Conservation (phyloP, 1,284 basidiomycete genomes). For the Irpex rosettiformis region DNA sequence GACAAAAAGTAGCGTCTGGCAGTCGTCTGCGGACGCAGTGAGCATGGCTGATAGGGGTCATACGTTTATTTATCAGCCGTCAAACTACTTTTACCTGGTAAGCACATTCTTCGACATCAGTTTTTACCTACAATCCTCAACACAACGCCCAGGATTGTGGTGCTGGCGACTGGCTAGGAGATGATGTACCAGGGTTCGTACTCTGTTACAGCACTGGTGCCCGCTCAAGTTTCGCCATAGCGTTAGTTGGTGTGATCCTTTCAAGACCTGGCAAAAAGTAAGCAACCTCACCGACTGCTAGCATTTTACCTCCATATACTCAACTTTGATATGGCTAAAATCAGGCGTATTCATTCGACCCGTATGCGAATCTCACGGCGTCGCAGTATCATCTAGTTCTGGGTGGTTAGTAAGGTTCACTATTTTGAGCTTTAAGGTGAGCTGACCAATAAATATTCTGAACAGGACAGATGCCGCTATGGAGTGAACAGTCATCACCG, state of each 20-base stretch:
- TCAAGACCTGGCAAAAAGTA: slow-evolving; percentile 69
- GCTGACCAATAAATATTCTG: background rate
- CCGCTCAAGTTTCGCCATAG: slow-evolving; percentile 18
- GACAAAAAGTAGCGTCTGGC: slow-evolving; percentile 19
- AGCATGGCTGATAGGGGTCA: slow-evolving; percentile 18
- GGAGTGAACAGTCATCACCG: slow-evolving; percentile 73
- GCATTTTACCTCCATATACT: background rate
- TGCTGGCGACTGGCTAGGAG: slow-evolving; percentile 72
- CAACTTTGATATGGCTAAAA: no score
- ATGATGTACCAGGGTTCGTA: slow-evolving; percentile 26
- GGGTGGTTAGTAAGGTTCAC: slow-evolving; percentile 42
- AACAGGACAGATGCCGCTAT: slow-evolving; percentile 57
- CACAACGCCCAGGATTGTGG: slow-evolving; percentile 61
- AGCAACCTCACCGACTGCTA: background rate
- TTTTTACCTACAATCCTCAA: background rate
- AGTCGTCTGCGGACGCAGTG: slow-evolving; percentile 20
- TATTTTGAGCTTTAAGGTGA: background rate
- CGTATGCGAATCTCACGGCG: slow-evolving; percentile 49
- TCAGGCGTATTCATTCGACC: slow-evolving; percentile 67
- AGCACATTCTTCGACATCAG: slow-evolving; percentile 11
- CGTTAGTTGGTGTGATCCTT: slow-evolving; percentile 64
- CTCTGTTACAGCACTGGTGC: background rate
- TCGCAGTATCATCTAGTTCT: slow-evolving; percentile 51
- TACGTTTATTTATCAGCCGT: slow-evolving; percentile 24
- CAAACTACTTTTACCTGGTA: slow-evolving; percentile 29